phyloP scores from a whole-genome alignment of 352 stramenopile genomes.

The Globisporangium barbulae region DNA sequence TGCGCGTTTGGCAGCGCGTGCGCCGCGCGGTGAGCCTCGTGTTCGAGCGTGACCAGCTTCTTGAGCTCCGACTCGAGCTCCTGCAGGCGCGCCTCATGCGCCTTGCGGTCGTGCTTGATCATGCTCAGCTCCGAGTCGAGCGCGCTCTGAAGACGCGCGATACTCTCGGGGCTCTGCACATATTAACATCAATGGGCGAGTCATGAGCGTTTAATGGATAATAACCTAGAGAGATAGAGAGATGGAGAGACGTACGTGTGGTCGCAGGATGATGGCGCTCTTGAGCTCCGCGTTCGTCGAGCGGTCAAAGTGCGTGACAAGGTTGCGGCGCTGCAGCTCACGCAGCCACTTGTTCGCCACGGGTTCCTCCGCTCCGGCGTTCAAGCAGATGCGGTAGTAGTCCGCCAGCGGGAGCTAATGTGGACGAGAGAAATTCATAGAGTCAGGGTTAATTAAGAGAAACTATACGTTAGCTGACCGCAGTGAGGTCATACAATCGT shows the following conservation, averaged over 20 bases:
- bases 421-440: background rate
- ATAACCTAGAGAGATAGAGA: background rate
- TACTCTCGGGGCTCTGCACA: conserved; percentile 62
- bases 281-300: conserved; percentile 65
- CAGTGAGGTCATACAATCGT: background rate
- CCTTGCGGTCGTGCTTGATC: conserved; percentile 59
- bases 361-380: conserved; percentile 57
- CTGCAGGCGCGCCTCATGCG: conserved; percentile 46
- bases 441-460: background rate
- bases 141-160: conserved; percentile 63
- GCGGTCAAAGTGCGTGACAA: conserved; percentile 73
- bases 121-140: conserved; percentile 76
- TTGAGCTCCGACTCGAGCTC: conserved; percentile 44
- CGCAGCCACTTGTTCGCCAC: conserved; percentile 77
- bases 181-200: background rate
- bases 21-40: conserved; percentile 40
- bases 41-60: conserved; percentile 45
- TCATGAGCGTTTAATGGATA: background rate
- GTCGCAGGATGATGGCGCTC: conserved; percentile 62
- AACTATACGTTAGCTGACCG: background rate
- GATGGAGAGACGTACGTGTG: conserved; percentile 36
- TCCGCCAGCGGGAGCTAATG: conserved; percentile 58
- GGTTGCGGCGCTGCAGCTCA: conserved; percentile 70
- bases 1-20: conserved; percentile 58
- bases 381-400: conserved; percentile 73